Percentiles rank a stretch among this genome's conserved stretches.
Evolutionary conservation across 108 stramenopile species (phyloP).

Genomic region (Skeletonema potamos): DNA sequence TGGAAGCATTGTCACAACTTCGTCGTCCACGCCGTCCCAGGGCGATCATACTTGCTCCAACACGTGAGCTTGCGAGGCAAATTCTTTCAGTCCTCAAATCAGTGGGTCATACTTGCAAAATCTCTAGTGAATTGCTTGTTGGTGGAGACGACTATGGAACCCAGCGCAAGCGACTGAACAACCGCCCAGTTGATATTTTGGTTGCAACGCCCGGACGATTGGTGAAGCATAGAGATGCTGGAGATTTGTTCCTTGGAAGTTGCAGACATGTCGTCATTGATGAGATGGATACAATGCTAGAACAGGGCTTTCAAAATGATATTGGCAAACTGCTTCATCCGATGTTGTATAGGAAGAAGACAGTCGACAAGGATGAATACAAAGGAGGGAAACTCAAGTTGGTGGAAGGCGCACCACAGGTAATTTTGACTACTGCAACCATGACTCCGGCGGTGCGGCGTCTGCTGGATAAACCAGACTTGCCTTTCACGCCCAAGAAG

Average conservation of each 20-base stretch:
- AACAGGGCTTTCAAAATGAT: slow-evolving; percentile 94
- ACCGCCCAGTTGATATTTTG: slow-evolving; percentile 83
- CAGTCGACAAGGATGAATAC: slow-evolving; percentile 32
- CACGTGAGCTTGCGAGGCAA: slow-evolving; percentile 91
- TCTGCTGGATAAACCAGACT: slow-evolving; percentile 58
- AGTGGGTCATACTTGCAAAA: slow-evolving; percentile 79
- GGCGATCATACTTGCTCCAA: slow-evolving; percentile 90
- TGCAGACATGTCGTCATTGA: slow-evolving; percentile 84
- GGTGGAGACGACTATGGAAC: slow-evolving; percentile 90
- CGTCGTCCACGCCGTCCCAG: slow-evolving; percentile 86
- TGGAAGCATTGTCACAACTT: slow-evolving; percentile 24
- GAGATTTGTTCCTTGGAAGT: slow-evolving; percentile 74
- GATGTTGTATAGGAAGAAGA: slow-evolving; percentile 67
- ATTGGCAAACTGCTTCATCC: slow-evolving; percentile 82
- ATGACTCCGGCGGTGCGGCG: slow-evolving; percentile 87
- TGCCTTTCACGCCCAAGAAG: slow-evolving; percentile 52
- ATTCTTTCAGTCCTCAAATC: slow-evolving; percentile 88
- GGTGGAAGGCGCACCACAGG: slow-evolving; percentile 72
- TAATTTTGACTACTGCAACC: slow-evolving; percentile 95
- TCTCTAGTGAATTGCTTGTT: slow-evolving; percentile 78
- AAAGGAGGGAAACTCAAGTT: slow-evolving; percentile 30
- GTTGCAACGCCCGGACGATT: slow-evolving; percentile 94
- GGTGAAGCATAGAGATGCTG: slow-evolving; percentile 89
- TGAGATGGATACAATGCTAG: slow-evolving; percentile 99
- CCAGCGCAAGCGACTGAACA: slow-evolving; percentile 68